phyloP scores from a whole-genome alignment of 495 filamentous ascomycete genomes.

The Podospora pseudopauciseta region DNA sequence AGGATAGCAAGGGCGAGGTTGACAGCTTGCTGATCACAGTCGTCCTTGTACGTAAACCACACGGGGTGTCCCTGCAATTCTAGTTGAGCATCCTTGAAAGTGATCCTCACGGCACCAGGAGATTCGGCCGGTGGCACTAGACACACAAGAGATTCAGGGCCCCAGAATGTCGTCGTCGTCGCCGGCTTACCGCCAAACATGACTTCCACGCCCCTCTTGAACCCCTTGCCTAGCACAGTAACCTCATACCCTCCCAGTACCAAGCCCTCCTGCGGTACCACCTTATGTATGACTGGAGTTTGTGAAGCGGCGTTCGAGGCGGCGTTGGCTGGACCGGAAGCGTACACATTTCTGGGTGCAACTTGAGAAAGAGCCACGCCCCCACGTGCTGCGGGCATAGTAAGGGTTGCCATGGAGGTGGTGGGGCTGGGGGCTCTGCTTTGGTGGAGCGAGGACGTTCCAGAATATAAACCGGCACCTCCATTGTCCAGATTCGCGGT shows the following conservation, averaged over 20 bases:
- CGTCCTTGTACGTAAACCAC: constrained; percentile 76
- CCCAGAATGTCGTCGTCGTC: constrained; percentile 78
- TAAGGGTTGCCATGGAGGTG: neutral
- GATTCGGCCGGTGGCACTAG: constrained; percentile 69
- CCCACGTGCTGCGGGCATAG: neutral
- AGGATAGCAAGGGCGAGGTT: constrained; percentile 56
- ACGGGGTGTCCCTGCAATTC: constrained; percentile 41
- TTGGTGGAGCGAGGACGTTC: neutral
- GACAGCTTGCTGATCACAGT: constrained; percentile 70
- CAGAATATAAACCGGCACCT: neutral
- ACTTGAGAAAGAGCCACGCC: neutral
- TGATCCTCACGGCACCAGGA: constrained; percentile 70
- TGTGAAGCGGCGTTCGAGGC: neutral
- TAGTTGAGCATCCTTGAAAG: constrained; percentile 54
- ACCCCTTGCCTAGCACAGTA: constrained; percentile 73
- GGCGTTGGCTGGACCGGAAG: neutral
- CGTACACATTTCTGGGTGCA: neutral
- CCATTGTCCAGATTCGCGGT: neutral
- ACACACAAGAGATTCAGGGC: constrained; percentile 77
- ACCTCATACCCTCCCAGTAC: constrained; percentile 81
- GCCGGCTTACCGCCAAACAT: constrained; percentile 79
- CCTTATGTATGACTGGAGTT: constrained; percentile 43
- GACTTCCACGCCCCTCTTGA: constrained; percentile 75
- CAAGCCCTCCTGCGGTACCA: constrained; percentile 79
- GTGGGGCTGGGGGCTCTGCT: constrained; percentile 2